Base-by-base conservation (phyloP, 148 eudicot species). In the Amaranthus hypochondriacus region DNA sequence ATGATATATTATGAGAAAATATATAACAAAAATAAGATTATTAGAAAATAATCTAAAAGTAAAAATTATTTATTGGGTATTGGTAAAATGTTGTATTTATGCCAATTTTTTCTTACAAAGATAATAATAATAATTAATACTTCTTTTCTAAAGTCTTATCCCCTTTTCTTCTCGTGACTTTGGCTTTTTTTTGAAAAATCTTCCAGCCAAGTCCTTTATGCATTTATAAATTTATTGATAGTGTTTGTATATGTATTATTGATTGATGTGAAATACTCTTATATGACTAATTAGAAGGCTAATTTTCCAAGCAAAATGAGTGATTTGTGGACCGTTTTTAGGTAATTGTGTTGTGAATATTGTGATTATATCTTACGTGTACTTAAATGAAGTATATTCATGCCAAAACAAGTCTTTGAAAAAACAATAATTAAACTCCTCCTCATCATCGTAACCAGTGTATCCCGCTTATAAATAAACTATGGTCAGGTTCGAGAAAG, bases 171-270 rank as follows among this genome's bases (percentile, higher is more conserved):
- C 61, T 76, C 78, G 39, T 63, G 51, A 48, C 51, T 62, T 73
- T 73, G 13, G 52, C 7, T 15, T 49, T n/a, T 43, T 13, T 62
- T 18, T 2, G 51, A 66, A 66, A n/a, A n/a, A 51, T 64, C 62
- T 63, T 74, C 62, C 62, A 14, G 52, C 63, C 76, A 74, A 73
- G n/a, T 55, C 68, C 75, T 73, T 72, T 72, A 50, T 72, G 54
- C 56, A 15, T 72, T 72, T 48, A 48, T 60, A 60, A 42, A 42
- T 62, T 62, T 47, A 54, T 47, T 46, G 70, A 46, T 66, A 15
- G 10, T 52, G 2, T 5, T n/a, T 21, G 12, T 51, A 18, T 73
- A 21, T 5, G 39, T 44, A 1, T 46, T 13, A 48, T 66, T 66
- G 55, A 66, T 53, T 73, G 69, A 52, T 73, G 60, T 60, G 66